Evolutionary conservation across 2,329 filamentous ascomycete genomes (phyloP), one percentile per base, ranked within the genome.

Genomic region (Amesomyces nigricolor): DNA sequence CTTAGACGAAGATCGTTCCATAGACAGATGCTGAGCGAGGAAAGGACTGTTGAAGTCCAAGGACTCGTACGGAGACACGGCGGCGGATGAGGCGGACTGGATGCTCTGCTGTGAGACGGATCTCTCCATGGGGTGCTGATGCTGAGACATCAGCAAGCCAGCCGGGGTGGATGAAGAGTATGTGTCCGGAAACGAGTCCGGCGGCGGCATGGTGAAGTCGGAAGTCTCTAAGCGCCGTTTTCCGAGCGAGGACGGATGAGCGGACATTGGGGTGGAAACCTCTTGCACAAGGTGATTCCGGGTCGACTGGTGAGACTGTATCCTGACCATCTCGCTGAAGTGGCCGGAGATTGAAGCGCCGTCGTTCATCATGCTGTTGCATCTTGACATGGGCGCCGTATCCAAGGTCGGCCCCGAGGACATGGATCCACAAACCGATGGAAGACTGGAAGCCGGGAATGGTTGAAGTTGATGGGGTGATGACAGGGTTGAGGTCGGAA

Each of bases 1-100:
- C 56, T 71, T 75, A 8, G 78, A 80, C n/a, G 67, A 58, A 1
- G 76, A 78, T 8, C 78, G 73, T 58, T 78, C 72, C 68, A 70
- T 69, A 9, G 51, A 47, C 3, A 61, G 51, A 47, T 63, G 58
- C n/a, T 63, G 55, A 17, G 50, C 48, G n/a, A 60, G 43, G 26
- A 30, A 56, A 5, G 44, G 32, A 2, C 45, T 30, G 40, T 14
- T 52, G 48, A 53, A 17, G 11, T 62, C 60, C 19, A 52, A 30
- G 1, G 52, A 17, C 11, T 62, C 60, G 26, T 53, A 30, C 2
- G 52, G 49, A 5, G 51, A 42, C 10, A 29, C 40, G 6, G 14
- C 51, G 7, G 35, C 40, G 6, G 60, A 61, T 3, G 61, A 62
- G 19, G 50, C 44, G 11, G 61, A 64, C 16, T 47, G 47, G 10